Evolutionary conservation across 2,329 filamentous ascomycete species (phyloP).

Genomic region (Aspergillus pseudotamarii): DNA sequence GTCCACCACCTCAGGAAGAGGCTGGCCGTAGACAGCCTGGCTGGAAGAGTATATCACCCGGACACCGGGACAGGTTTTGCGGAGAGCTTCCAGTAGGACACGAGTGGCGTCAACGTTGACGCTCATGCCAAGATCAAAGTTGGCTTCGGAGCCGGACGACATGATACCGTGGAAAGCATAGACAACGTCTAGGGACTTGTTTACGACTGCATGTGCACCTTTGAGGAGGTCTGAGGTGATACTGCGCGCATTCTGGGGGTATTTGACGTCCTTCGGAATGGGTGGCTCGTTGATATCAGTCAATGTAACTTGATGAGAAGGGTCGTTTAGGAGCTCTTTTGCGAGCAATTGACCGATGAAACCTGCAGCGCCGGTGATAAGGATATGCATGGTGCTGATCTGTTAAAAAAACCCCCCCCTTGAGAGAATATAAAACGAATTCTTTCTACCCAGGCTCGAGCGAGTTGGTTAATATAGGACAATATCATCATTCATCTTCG

Average conservation of each 20-base stretch:
- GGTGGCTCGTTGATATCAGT: conserved; percentile 60
- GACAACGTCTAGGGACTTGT: conserved; percentile 53
- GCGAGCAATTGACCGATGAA: conserved; percentile 67
- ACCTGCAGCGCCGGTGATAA: conserved; percentile 66
- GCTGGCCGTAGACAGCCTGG: conserved; percentile 65
- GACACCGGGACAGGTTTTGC: conserved; percentile 53
- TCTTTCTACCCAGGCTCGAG: not conserved
- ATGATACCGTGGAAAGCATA: conserved; percentile 71
- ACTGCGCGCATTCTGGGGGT: conserved; percentile 54
- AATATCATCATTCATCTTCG: conserved; percentile 12
- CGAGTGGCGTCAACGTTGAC: conserved; percentile 66
- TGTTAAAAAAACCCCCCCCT: too few relatives aligned
- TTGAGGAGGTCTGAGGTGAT: conserved; percentile 58
- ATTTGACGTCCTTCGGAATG: conserved; percentile 51
- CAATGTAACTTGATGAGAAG: conserved; percentile 54
- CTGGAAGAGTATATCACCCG: conserved; percentile 65
- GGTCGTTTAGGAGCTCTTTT: conserved; percentile 55
- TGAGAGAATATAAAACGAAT: not conserved
- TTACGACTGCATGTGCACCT: conserved; percentile 41
- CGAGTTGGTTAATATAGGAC: not conserved
- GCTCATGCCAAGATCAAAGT: conserved; percentile 61
- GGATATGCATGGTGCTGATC: conserved; percentile 49
- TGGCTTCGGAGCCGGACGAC: conserved; percentile 64
- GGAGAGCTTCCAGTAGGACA: conserved; percentile 56
- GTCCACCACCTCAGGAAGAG: conserved; percentile 56